Base-by-base conservation (phyloP, 2,329 filamentous ascomycete species). In the Paracoccidioides lutzii region DNA sequence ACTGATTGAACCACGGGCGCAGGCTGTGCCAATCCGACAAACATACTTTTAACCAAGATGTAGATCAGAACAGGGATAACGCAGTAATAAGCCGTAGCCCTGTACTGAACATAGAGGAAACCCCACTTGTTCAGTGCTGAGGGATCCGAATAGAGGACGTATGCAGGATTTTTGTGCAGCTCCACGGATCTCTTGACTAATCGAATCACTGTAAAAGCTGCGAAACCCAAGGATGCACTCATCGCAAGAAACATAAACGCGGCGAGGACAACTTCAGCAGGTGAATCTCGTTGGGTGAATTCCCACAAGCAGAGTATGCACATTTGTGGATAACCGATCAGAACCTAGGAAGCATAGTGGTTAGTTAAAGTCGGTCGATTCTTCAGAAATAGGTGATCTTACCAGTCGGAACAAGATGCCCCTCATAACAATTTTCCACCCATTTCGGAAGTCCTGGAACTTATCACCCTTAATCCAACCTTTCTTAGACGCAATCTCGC, bases 141-240 rank as follows among this genome's bases (percentile, higher is more conserved):
- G n/a, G 90, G 90, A 65, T 97, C 90, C 2, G 91, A 95, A 75
- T 94, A 97, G 59, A 97, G 83, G 63, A 96, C 95, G 72, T 96
- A 96, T 33, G 90, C 91, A 32, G 91, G 90, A 75, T 95, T 96
- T 74, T 91, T 90, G 78, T 96, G 90, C 82, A 95, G 88, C 56
- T 80, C 74, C 60, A 95, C 86, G 37, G 90, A 96, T 63, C 88
- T 86, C 67, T 88, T 88, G 38, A 90, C 91, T 60, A 97, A 86
- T 55, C 83, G 81, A 64, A 95, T 87, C 60, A 97, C 89, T 76
- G 95, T 96, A 74, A 81, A 85, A 0, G 89, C 83, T 49, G 90
- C 91, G 88, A 89, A 96, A 28, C 75, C 84, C 38, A 97, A 80
- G 37, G 90, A 88, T 53, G 78, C 77, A 42, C 84, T 76, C 78